Base-by-base conservation (phyloP, 106 monocot genomes). In the Dendrobium nobile region DNA sequence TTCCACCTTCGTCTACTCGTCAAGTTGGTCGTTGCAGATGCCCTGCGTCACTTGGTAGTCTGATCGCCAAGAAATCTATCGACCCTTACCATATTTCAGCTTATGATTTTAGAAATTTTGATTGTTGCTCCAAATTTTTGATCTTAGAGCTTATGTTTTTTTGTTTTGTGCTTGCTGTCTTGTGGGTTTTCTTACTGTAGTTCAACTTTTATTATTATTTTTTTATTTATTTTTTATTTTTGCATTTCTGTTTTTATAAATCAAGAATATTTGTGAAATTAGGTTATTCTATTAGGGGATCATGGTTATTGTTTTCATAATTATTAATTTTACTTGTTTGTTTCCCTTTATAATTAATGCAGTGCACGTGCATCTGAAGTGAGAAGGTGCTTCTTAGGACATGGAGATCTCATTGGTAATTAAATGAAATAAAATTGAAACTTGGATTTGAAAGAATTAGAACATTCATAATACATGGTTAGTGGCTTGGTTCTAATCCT, bases 1-100 rank as follows among this genome's bases (percentile, higher is more conserved):
- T 31, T 31, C 31, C 31, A 31, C 98, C 67, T 93, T 40, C 54
- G 98, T 95, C 43, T 99, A 87, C 78, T 99, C 78, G 98, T 95
- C 56, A 95, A 87, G 81, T 95, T 95, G 81, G 78, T 92, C 68
- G 85, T 84, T 55, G 44, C 90, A 47, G 87, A 77, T 61, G 75
- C 41, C 47, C 48, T 54, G 78, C 59, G 20, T 9, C 73, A 22
- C 67, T 67, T 13, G 80, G 79, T 17, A 73, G 85, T 8, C 61
- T 87, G 64, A 89, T 82, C 54, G 77, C 77, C 40, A 87, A 85
- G 72, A 85, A 85, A 79, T 77, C 82, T 73, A 89, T 80, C 55
- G 82, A 87, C 20, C 87, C 89, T 20, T 88, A 91, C 73, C 93
- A 91, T 77, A 78, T 93, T 48, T 93, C 98, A 84, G 93, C 42